Conservation (phyloP, 495 filamentous ascomycete species). For the Podospora pseudocomata region DNA sequence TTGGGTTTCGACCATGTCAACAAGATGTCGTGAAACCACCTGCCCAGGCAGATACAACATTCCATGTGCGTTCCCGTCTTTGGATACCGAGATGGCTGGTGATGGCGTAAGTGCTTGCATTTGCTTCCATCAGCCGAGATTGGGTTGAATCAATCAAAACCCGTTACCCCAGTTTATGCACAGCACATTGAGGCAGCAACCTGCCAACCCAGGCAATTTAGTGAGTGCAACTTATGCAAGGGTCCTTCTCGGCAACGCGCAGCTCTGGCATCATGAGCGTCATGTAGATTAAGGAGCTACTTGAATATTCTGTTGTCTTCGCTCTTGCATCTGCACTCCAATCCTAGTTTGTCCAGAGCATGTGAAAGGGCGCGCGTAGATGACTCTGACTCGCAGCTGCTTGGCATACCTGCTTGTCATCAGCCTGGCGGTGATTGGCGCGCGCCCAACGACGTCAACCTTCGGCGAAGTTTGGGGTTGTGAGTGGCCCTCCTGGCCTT, state of each 20-base stretch:
- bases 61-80: background rate
- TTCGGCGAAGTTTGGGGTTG: background rate
- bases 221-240: background rate
- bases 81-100: background rate
- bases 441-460: background rate
- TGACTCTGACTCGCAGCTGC: background rate
- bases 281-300: background rate
- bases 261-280: background rate
- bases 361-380: background rate
- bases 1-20: background rate
- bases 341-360: background rate
- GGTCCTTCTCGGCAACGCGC: background rate
- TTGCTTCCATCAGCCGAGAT: background rate
- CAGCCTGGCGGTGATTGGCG: background rate
- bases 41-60: background rate
- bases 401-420: background rate
- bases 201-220: background rate
- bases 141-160: background rate
- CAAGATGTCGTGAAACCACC: background rate
- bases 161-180: background rate
- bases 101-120: background rate
- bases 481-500: background rate
- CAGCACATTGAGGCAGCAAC: slow-evolving; percentile 3
- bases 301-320: background rate
- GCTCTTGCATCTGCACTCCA: background rate